Evolutionary conservation across 2,329 filamentous ascomycete species (phyloP).

Genomic region (Phaeomoniella chlamydospora): DNA sequence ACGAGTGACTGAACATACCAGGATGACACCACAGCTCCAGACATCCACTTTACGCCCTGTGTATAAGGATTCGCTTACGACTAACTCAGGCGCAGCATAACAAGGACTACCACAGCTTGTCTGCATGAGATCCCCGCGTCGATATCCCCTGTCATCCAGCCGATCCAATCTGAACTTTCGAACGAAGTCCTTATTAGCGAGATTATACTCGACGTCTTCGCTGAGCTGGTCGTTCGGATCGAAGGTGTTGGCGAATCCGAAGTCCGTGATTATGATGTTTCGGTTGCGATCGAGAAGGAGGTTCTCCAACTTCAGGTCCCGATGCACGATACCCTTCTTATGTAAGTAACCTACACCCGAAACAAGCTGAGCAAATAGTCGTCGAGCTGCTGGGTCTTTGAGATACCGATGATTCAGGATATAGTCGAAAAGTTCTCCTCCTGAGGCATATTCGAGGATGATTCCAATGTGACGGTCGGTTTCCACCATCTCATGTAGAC

Average conservation of each 20-base stretch:
- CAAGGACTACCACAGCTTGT: constrained; percentile 97
- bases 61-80: constrained; percentile 94
- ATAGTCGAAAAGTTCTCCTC: constrained; percentile 94
- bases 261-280: constrained; percentile 99
- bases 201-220: constrained; percentile 77
- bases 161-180: constrained; percentile 76
- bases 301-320: constrained; percentile 94
- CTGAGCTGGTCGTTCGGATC: constrained; percentile 74
- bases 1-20: constrained; percentile 48
- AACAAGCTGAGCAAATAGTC: constrained; percentile 86
- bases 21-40: constrained; percentile 96
- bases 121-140: constrained; percentile 93
- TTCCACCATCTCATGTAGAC: constrained; percentile 95
- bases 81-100: constrained; percentile 90
- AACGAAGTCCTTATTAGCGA: constrained; percentile 77
- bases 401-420: constrained; percentile 94
- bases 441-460: constrained; percentile 94
- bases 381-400: constrained; percentile 80
- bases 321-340: constrained; percentile 96
- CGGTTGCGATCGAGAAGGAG: constrained; percentile 86
- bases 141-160: constrained; percentile 56
- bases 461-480: constrained; percentile 96
- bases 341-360: constrained; percentile 95
- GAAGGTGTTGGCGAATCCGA: constrained; percentile 97
- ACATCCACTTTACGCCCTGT: constrained; percentile 97